Conservation (phyloP, 805 yeast species). For the Pichia kluyveri region DNA sequence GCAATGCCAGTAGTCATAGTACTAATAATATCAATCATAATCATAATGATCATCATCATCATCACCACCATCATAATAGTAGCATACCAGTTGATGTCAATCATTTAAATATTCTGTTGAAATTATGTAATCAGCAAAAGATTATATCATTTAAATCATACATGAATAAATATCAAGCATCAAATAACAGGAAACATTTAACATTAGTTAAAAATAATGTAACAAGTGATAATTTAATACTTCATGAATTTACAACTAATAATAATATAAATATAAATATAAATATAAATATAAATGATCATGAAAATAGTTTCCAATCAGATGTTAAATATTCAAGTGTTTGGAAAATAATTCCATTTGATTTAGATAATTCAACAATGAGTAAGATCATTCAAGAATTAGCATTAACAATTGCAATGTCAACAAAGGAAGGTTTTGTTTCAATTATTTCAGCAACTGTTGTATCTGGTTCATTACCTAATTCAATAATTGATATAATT, state of each 20-base stretch:
- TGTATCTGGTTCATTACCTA: conserved; percentile 31
- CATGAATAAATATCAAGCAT: conserved; percentile 15
- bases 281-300: too few species aligned
- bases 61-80: conserved; percentile 10
- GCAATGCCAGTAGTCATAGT: neutral
- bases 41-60: conserved; percentile 6
- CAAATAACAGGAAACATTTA: conserved; percentile 6
- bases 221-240: conserved; percentile 2
- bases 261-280: too few species aligned
- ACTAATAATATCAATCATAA: conserved; percentile 2
- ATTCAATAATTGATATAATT: conserved; percentile 5
- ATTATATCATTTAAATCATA: conserved; percentile 26
- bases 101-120: conserved; percentile 25
- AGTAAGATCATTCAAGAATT: conserved; percentile 39
- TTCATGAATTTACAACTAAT: conserved; percentile 32
- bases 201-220: neutral
- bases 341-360: conserved; percentile 47
- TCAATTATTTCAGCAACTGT: conserved; percentile 34
- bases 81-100: conserved; percentile 29
- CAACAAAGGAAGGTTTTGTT: conserved; percentile 35
- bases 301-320: neutral
- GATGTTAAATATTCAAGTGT: conserved; percentile 25
- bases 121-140: conserved; percentile 27
- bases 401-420: conserved; percentile 32
- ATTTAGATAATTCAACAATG: conserved; percentile 29